A percentile compares a stretch with the other conserved stretches of the same genome.
Conservation (phyloP, 768 basidiomycete genomes). For the Xanthoconium purpureum region DNA sequence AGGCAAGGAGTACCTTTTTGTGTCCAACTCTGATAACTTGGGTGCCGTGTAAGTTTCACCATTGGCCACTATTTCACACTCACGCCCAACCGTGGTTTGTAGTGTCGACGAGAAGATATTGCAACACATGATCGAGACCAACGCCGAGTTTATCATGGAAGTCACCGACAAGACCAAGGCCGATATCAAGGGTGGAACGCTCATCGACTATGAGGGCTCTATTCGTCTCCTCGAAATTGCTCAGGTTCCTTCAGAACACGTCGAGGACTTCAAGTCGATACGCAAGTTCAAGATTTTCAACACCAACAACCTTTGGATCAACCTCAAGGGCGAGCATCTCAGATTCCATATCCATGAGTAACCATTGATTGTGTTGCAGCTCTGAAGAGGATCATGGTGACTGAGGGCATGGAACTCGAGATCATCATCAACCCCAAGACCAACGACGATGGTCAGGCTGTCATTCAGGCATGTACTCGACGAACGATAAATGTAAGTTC, state of each 20-base stretch:
- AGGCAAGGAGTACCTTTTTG: constrained; percentile 77
- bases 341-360: background rate
- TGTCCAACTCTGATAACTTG: constrained; percentile 75
- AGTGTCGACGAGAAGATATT: constrained; percentile 68
- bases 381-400: constrained; percentile 73
- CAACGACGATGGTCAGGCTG: constrained; percentile 64
- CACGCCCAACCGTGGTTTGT: constrained; percentile 1
- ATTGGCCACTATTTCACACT: background rate
- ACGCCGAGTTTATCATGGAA: constrained; percentile 71
- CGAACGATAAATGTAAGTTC: background rate
- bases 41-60: constrained; percentile 53
- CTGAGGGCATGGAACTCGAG: constrained; percentile 66
- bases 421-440: constrained; percentile 77
- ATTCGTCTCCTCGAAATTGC: constrained; percentile 74
- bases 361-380: constrained; percentile 35
- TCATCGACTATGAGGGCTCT: constrained; percentile 66
- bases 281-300: constrained; percentile 83
- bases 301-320: constrained; percentile 64
- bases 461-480: constrained; percentile 52
- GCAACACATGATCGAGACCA: constrained; percentile 60
- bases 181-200: constrained; percentile 71
- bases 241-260: constrained; percentile 68
- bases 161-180: constrained; percentile 84
- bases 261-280: constrained; percentile 72
- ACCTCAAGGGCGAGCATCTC: constrained; percentile 40